A percentile compares a stretch with the other conserved stretches of the same genome.
These are phyloP conservation scores for Boletus vermiculosoides DNA, from an alignment of 768 basidiomycete species.

Conservation along the genomic window DNA sequence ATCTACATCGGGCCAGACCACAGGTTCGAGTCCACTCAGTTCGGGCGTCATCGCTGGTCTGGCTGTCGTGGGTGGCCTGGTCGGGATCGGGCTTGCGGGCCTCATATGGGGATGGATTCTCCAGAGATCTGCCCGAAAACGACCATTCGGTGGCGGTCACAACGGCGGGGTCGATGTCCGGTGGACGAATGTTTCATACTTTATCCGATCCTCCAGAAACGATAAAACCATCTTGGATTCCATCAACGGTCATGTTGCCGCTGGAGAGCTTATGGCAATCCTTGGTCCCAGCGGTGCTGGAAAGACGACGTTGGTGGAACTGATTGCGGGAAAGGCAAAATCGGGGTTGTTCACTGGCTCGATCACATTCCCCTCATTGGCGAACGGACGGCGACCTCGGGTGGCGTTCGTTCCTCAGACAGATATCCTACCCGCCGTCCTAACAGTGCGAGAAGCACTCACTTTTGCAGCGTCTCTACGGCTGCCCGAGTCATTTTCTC, in stretches of 20 bases:
- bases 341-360: slow-evolving; percentile 63
- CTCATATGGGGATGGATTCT: slow-evolving; percentile 59
- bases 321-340: slow-evolving; percentile 83
- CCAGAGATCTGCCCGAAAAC: slow-evolving; percentile 61
- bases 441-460: slow-evolving; percentile 82
- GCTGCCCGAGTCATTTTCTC: slow-evolving; percentile 68
- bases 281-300: slow-evolving; percentile 93
- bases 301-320: slow-evolving; percentile 89
- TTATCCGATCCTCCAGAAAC: slow-evolving; percentile 41
- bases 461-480: slow-evolving; percentile 84
- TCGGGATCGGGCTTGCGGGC: slow-evolving; percentile 55
- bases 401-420: slow-evolving; percentile 88
- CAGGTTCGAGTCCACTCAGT: slow-evolving; percentile 49
- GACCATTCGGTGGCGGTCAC: slow-evolving; percentile 36
- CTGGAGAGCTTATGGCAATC: slow-evolving; percentile 88
- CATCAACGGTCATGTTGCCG: slow-evolving; percentile 65
- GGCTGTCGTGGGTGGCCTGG: slow-evolving; percentile 72
- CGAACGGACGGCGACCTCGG: slow-evolving; percentile 41
- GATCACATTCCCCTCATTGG: slow-evolving; percentile 52
- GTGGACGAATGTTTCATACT: slow-evolving; percentile 71
- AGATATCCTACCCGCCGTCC: slow-evolving; percentile 73
- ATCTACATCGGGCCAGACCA: slow-evolving; percentile 27
- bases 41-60: slow-evolving; percentile 90
- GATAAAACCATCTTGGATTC: slow-evolving; percentile 66
- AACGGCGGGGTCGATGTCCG: slow-evolving; percentile 59